These are phyloP conservation scores for Camellia japonica DNA, from an alignment of 148 eudicot genomes.

Conservation along the genomic window DNA sequence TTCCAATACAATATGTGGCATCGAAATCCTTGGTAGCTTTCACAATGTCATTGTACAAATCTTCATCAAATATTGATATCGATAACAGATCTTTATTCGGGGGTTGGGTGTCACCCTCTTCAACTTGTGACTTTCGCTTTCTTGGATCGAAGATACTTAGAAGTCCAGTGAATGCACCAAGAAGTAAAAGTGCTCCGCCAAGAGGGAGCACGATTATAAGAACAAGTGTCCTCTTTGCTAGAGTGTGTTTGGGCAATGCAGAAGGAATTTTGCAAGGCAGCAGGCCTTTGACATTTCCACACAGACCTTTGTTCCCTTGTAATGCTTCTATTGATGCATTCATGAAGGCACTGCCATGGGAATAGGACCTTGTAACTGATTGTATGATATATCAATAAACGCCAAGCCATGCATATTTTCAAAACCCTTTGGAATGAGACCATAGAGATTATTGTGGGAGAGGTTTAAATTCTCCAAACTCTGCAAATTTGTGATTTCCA, in stretches of 20 bases:
- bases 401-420: constrained; percentile 29
- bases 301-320: constrained; percentile 29
- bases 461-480: constrained; percentile 28
- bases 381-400: constrained; percentile 30
- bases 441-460: no score
- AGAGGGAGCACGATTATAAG: constrained; percentile 25
- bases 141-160: no score
- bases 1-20: no score
- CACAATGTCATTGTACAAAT: no score
- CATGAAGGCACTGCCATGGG: constrained; percentile 28
- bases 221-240: neutral
- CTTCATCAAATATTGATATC: no score
- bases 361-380: constrained; percentile 35
- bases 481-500: constrained; percentile 21
- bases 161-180: constrained; percentile 13
- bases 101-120: no score
- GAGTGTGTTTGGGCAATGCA: neutral
- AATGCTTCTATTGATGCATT: constrained; percentile 24
- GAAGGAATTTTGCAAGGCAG: constrained; percentile 14
- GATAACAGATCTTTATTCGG: no score
- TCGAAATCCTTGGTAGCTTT: no score
- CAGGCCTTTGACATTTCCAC: constrained; percentile 33
- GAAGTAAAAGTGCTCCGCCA: constrained; percentile 14
- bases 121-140: no score
- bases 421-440: constrained; percentile 26